Base-by-base conservation (phyloP, 148 eudicot species). In the Fagopyrum tataricum region DNA sequence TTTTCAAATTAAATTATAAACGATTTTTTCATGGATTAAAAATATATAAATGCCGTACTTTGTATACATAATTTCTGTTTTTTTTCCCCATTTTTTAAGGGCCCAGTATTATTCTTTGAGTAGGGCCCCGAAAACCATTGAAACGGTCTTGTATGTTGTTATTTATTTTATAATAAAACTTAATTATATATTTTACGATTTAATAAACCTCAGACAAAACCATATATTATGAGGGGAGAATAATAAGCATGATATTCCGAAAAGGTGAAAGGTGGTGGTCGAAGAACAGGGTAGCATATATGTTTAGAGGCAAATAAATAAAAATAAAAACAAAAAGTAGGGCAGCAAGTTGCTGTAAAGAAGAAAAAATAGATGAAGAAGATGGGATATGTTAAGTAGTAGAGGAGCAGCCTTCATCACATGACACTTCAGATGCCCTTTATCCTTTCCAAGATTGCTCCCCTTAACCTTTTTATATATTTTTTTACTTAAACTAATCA, bases 371-470 rank as follows among this genome's bases (percentile, higher is more conserved):
- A 20, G 49, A 8, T 8, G 13, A 55, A 53, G 64, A 56, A 53
- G 64, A 56, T 56, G 37, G 31, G 64, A 56, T 9, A 10, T 5
- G 64, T 56, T 20, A 21, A 56, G 21, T 20, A 20, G 64, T 7
- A 56, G 31, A 56, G 64, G 31, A 56, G 31, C 64, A 56, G 67
- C 67, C 67, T 59, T 59, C 67, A 11, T 26, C 67, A 59, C 67
- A 26, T 26, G 67, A 59, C 24, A 24, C 13, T 6, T 5, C 23
- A 6, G 61, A 20, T 55, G 61, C 23, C 15, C 17, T 0, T 4
- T 23, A 24, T 14, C 67, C 67, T 59, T 59, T 59, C 67, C 12
- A 24, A 59, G 67, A 59, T 59, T 56, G 64, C 13, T 56, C 37
- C 64, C 37, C 64, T 56, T 56, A 56, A 21, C 37, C 64, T 56